Conservation (phyloP, 2,329 filamentous ascomycete genomes). For the Penicillium corylophilum region DNA sequence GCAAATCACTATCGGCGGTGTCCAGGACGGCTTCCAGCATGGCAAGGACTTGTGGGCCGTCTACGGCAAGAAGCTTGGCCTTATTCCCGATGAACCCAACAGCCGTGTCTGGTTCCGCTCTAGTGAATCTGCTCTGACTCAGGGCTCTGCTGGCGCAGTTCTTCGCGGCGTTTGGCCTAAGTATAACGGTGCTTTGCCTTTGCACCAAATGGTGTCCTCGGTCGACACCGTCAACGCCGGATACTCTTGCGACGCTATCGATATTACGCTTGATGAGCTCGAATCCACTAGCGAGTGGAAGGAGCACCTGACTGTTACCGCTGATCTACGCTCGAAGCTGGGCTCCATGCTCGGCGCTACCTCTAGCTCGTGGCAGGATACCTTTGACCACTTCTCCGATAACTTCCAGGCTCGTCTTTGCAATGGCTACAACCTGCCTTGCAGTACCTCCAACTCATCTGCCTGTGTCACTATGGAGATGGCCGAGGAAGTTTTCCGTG, state of each 20-base stretch:
- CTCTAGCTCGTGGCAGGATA: constrained; percentile 31
- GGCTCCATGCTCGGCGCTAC: constrained; percentile 34
- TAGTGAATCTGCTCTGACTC: constrained; percentile 37
- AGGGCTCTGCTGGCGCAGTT: constrained; percentile 38
- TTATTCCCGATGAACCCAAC: constrained; percentile 33
- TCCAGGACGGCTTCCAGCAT: constrained; percentile 40
- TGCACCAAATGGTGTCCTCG: constrained; percentile 38
- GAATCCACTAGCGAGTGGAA: constrained; percentile 36
- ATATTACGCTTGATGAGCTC: constrained; percentile 23
- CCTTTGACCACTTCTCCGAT: constrained; percentile 42
- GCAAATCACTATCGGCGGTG: constrained; percentile 40
- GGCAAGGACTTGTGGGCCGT: constrained; percentile 36
- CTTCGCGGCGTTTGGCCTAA: constrained; percentile 40
- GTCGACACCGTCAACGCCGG: constrained; percentile 40
- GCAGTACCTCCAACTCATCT: constrained; percentile 25
- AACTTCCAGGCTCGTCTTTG: constrained; percentile 44
- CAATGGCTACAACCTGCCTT: constrained; percentile 41
- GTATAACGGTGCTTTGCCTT: constrained; percentile 31
- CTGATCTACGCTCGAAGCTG: constrained; percentile 28
- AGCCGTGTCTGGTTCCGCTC: constrained; percentile 38
- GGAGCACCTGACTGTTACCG: constrained; percentile 35
- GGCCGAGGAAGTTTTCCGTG: constrained; percentile 40
- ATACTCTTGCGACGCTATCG: constrained; percentile 32
- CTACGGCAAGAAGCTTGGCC: constrained; percentile 32
- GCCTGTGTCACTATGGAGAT: constrained; percentile 34